Evolutionary conservation across 257 asterid species (phyloP).

Genomic region (Solanum tarijense): DNA sequence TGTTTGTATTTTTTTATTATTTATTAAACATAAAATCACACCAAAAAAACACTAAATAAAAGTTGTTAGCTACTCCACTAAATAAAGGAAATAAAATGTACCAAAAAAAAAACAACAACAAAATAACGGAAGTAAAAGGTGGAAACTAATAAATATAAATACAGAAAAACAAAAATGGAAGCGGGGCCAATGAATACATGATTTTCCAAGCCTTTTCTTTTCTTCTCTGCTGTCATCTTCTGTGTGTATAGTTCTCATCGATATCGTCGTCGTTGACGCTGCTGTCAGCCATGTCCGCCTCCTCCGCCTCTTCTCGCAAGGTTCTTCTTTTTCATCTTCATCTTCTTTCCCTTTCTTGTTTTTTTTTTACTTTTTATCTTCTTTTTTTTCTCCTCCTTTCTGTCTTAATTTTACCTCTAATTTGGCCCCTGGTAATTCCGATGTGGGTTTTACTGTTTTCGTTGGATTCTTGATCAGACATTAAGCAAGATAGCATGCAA

Average conservation of each 20-base stretch:
- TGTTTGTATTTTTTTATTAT: background rate
- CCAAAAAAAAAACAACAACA: background rate
- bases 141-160: background rate
- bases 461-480: slow-evolving; percentile 25
- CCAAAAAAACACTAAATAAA: background rate
- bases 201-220: background rate
- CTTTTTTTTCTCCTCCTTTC: background rate
- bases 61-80: background rate
- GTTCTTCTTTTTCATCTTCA: background rate
- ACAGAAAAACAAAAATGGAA: background rate
- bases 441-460: background rate
- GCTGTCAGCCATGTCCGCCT: slow-evolving; percentile 22
- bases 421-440: background rate
- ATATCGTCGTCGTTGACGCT: background rate
- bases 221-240: background rate
- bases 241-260: background rate
- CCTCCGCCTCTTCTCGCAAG: slow-evolving; percentile 33
- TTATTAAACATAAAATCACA: background rate
- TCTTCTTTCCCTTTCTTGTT: background rate
- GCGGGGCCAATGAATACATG: background rate
- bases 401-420: background rate
- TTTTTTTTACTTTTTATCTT: background rate
- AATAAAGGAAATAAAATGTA: background rate
- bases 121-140: background rate
- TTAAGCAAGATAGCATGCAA: slow-evolving; percentile 97